A percentile compares a stretch with the other conserved stretches of the same genome.
Conservation (phyloP, 192 early-diverging fungal genomes). For the Coemansia sp. region DNA sequence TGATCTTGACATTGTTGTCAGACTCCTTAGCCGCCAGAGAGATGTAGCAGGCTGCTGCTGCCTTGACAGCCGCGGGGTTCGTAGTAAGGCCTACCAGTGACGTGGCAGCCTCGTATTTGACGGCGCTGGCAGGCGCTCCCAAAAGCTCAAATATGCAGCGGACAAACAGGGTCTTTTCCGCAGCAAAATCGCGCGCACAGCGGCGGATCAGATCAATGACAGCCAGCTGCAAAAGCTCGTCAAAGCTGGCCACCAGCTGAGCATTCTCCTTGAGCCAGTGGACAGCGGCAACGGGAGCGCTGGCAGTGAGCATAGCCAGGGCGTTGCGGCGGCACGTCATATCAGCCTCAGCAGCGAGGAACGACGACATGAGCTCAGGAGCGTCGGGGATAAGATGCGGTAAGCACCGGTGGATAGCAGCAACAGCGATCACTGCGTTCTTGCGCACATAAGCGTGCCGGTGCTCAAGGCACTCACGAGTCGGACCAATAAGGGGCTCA, state of each 20-base stretch:
- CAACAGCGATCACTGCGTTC: slow-evolving; percentile 94
- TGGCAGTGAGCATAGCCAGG: slow-evolving; percentile 88
- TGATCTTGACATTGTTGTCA: slow-evolving; percentile 98
- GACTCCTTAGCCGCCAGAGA: slow-evolving; percentile 88
- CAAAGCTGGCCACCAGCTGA: slow-evolving; percentile 73
- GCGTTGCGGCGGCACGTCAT: slow-evolving; percentile 91
- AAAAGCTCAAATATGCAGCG: slow-evolving; percentile 87
- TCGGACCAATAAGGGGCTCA: slow-evolving; percentile 89
- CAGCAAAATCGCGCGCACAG: slow-evolving; percentile 73
- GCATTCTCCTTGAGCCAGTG: slow-evolving; percentile 79
- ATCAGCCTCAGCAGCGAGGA: slow-evolving; percentile 80
- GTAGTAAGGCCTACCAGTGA: slow-evolving; percentile 86
- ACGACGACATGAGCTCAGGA: slow-evolving; percentile 79
- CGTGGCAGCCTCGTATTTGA: slow-evolving; percentile 97
- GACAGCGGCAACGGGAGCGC: slow-evolving; percentile 73
- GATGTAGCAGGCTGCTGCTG: slow-evolving; percentile 89
- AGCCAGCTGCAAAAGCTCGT: slow-evolving; percentile 91
- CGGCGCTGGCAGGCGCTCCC: slow-evolving; percentile 76
- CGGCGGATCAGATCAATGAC: slow-evolving; percentile 95
- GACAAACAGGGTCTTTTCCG: slow-evolving; percentile 93
- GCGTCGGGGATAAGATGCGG: slow-evolving; percentile 95
- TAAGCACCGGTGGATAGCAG: slow-evolving; percentile 83
- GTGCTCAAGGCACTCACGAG: slow-evolving; percentile 88
- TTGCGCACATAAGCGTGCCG: slow-evolving; percentile 97
- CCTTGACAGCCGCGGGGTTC: slow-evolving; percentile 88